Percentiles rank a stretch among this genome's conserved stretches.
Evolutionary conservation across 352 stramenopile species (phyloP).

Genomic region (Phytopythium mirpurense): DNA sequence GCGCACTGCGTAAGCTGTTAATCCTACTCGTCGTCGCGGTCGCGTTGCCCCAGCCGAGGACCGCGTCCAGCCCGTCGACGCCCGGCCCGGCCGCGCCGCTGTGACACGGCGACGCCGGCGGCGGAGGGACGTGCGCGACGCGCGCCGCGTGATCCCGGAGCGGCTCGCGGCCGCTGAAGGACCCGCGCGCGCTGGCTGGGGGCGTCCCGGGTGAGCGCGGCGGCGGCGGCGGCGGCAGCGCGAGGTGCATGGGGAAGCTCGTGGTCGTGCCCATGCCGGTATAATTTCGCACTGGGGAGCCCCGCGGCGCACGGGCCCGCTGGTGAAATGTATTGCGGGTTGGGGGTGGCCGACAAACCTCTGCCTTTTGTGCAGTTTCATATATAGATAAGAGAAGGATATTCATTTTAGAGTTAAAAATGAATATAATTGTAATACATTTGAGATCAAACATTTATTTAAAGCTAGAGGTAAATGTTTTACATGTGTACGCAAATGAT

Average conservation of each 20-base stretch:
- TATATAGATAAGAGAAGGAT: too few species aligned
- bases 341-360: too few species aligned
- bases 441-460: too few species aligned
- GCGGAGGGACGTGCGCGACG: not conserved
- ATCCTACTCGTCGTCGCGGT: not conserved
- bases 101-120: not conserved
- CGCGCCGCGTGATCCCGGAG: not conserved
- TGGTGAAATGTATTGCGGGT: too few species aligned
- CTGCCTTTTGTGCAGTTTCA: too few species aligned
- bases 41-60: not conserved
- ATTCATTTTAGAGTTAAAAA: too few species aligned
- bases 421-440: too few species aligned
- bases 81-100: not conserved
- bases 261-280: slow-evolving; percentile 7
- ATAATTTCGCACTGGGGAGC: not conserved
- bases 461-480: too few species aligned
- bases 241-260: slow-evolving; percentile 4
- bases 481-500: too few species aligned
- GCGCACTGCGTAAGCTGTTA: not conserved
- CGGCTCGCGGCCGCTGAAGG: not conserved
- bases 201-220: not conserved
- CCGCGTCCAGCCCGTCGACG: not conserved
- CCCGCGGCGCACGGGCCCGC: too few species aligned
- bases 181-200: not conserved
- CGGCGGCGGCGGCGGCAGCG: slow-evolving; percentile 3